Conservation (phyloP, 306 rosid species). For the Inga leiocalycina region DNA sequence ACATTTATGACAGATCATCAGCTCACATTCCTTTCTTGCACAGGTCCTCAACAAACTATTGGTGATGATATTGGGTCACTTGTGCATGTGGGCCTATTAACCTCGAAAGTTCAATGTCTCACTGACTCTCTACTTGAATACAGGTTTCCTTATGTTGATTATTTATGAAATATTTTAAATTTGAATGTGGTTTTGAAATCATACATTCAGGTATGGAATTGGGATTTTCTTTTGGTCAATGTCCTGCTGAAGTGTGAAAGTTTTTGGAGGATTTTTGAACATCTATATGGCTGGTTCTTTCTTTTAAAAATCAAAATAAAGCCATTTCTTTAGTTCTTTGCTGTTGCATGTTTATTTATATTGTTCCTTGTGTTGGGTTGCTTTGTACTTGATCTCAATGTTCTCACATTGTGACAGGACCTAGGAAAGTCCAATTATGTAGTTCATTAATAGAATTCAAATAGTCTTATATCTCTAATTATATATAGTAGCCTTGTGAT, state of each 20-base stretch:
- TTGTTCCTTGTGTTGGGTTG: background rate
- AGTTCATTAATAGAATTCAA: background rate
- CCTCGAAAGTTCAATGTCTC: constrained; percentile 75
- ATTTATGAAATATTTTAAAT: constrained; percentile 14
- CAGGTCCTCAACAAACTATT: constrained; percentile 61
- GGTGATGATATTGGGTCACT: constrained; percentile 42
- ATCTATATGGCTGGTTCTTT: background rate
- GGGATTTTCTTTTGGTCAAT: background rate
- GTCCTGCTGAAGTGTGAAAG: background rate
- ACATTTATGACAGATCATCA: constrained; percentile 8
- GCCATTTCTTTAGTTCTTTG: background rate
- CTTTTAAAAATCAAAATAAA: background rate
- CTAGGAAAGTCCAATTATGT: background rate
- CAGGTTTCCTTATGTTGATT: constrained; percentile 54
- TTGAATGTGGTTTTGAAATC: constrained; percentile 18
- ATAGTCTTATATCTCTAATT: background rate
- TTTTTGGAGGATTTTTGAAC: background rate
- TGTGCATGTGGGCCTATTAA: constrained; percentile 52
- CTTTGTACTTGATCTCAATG: background rate
- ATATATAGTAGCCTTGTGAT: background rate
- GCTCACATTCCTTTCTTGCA: constrained; percentile 25
- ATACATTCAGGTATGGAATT: background rate
- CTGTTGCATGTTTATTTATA: background rate
- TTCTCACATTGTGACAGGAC: background rate
- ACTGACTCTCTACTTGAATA: constrained; percentile 69